Evolutionary conservation across 441 rosid genomes (phyloP), one percentile per base, ranked within the genome.

Genomic region (Bruguiera hainesii): DNA sequence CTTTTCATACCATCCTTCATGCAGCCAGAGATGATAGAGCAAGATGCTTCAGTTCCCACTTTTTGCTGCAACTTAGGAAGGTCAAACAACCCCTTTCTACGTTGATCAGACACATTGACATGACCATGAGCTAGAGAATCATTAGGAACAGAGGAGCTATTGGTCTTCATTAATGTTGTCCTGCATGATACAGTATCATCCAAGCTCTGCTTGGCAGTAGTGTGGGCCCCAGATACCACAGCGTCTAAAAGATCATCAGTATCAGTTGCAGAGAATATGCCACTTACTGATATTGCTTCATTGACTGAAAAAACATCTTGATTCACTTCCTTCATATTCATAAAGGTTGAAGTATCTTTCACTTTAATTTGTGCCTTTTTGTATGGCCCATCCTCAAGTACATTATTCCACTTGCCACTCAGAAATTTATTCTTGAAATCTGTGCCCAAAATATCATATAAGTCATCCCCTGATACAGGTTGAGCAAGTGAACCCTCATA

Each of bases 201-300:
- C 5, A 88, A 83, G 61, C 80, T 80, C 83, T 90, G 91, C 82
- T 87, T 91, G 5, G 84, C 50, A 55, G 78, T 61, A 51, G 89
- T 76, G 35, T 80, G 77, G 42, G 84, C 91, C 69, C 82, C 80
- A 1, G 94, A 85, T 61, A 95, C 97, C 53, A 95, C 96, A 19
- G 99, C 99, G 78, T 91, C 99, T 77, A 95, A 75, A 71, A 95
- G 93, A 83, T 95, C 73, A 74, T 87, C 96, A 10, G 81, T 67
- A 48, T 80, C 85, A 31, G 51, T 48, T 13, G 64, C 76, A 42
- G 82, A 78, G 71, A 73, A 68, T 53, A 74, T 50, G 62, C 72
- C 69, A 68, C 56, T 69, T 50, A 75, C 83, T 16, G 83, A 79
- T 67, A 71, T 51, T 56, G 73, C 80, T 49, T 74, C 78, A 20